Percentiles rank a stretch among this genome's conserved stretches.
These are phyloP conservation scores for Saturnispora silvae DNA, from an alignment of 805 yeast species.

Conservation along the genomic window DNA sequence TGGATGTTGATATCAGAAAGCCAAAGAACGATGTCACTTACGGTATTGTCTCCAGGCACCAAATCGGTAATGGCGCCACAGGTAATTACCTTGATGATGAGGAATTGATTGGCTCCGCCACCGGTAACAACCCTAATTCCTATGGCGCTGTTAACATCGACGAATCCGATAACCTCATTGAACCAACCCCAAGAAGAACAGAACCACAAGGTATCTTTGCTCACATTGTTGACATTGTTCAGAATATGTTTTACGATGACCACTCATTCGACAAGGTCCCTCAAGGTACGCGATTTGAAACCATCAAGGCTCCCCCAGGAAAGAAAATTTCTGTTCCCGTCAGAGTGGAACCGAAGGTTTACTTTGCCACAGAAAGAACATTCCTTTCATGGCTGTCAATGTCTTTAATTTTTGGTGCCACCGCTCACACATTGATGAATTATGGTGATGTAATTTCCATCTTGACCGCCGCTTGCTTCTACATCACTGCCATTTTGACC, in stretches of 20 bases:
- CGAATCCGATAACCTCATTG: conserved; percentile 22
- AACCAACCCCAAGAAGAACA: conserved; percentile 13
- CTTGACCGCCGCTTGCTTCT: conserved; percentile 80
- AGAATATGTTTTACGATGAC: conserved; percentile 24
- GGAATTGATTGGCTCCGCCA: conserved; percentile 33
- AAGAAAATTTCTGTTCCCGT: conserved; percentile 87
- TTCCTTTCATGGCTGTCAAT: conserved; percentile 90
- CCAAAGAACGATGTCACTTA: conserved; percentile 53
- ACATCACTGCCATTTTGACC: conserved; percentile 65
- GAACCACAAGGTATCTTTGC: conserved; percentile 12
- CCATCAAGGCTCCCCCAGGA: conserved; percentile 70
- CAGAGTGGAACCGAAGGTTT: conserved; percentile 97
- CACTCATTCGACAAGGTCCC: conserved; percentile 47
- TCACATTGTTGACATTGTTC: conserved; percentile 13
- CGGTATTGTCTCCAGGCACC: conserved; percentile 48
- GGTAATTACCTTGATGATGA: conserved; percentile 63
- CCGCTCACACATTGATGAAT: conserved; percentile 76
- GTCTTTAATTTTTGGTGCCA: conserved; percentile 76
- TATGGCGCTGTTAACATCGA: conserved; percentile 25
- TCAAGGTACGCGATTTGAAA: conserved; percentile 51
- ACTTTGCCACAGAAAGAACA: conserved; percentile 95
- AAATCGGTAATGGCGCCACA: conserved; percentile 26
- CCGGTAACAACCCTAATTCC: no score
- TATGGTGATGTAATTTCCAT: conserved; percentile 72
- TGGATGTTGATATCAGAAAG: conserved; percentile 90